These are phyloP conservation scores for Hymenoscyphus fraxineus DNA, from an alignment of 2,329 filamentous ascomycete species.

Conservation along the genomic window DNA sequence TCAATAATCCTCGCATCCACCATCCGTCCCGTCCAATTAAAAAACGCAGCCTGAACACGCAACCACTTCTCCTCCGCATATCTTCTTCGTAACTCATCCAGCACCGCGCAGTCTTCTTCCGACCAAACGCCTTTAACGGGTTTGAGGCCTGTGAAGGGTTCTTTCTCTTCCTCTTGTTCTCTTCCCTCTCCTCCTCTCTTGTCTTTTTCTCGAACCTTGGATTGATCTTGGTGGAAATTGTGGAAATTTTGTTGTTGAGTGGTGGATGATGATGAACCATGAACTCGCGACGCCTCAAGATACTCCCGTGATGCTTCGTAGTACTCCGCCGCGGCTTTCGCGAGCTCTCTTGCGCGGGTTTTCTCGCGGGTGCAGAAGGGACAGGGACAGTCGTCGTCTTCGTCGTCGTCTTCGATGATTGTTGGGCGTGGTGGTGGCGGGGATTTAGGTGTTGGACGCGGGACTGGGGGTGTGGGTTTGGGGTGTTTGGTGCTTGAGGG, in stretches of 20 bases:
- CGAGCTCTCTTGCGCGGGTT: too few relatives aligned
- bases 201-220: too few relatives aligned
- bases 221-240: too few relatives aligned
- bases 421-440: not conserved
- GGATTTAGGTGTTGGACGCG: not conserved
- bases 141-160: constrained; percentile 12
- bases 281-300: too few relatives aligned
- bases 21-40: constrained; percentile 34
- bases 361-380: not conserved
- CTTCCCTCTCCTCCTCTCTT: not conserved
- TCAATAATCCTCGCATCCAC: constrained; percentile 30
- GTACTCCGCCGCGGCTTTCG: too few relatives aligned
- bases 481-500: not conserved
- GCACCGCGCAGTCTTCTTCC: constrained; percentile 28
- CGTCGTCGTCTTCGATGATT: not conserved
- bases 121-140: constrained; percentile 28
- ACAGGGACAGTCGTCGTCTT: not conserved
- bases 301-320: too few relatives aligned
- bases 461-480: not conserved
- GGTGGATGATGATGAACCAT: too few relatives aligned
- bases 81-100: constrained; percentile 28
- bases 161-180: not conserved
- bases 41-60: constrained; percentile 33
- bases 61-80: constrained; percentile 32
- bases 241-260: too few relatives aligned